A percentile compares a stretch with the other conserved stretches of the same genome.
Evolutionary conservation across 371 early-diverging fungal species (phyloP).

Genomic region (Rhizomucor pusillus): DNA sequence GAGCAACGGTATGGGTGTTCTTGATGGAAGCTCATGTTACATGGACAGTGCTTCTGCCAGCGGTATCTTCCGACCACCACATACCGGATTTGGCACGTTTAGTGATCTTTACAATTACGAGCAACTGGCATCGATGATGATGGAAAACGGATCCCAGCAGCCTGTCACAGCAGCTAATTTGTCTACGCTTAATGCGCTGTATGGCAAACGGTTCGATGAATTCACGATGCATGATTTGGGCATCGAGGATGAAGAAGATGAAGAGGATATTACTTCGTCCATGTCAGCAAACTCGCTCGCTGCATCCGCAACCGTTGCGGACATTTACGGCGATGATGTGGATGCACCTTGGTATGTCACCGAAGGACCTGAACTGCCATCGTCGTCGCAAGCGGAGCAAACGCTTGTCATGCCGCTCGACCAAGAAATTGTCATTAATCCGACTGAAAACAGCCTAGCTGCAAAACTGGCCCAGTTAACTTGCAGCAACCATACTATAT

Average conservation of each 20-base stretch:
- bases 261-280: conserved; percentile 14
- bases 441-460: conserved; percentile 76
- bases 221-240: too few relatives aligned
- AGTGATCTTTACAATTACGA: not conserved
- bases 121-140: too few relatives aligned
- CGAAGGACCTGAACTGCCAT: conserved; percentile 21
- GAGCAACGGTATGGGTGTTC: too few relatives aligned
- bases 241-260: too few relatives aligned
- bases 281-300: conserved; percentile 6
- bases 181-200: conserved; percentile 17
- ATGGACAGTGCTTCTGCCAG: too few relatives aligned
- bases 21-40: too few relatives aligned
- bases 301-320: conserved; percentile 8
- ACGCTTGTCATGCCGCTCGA: conserved; percentile 28
- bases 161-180: conserved; percentile 21
- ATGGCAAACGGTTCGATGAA: conserved; percentile 17
- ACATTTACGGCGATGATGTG: conserved; percentile 22
- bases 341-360: conserved; percentile 43
- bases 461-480: conserved; percentile 87
- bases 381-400: conserved; percentile 4
- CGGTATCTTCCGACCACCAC: too few relatives aligned
- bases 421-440: conserved; percentile 55
- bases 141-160: not conserved
- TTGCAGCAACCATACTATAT: conserved; percentile 82
- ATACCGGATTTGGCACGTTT: not conserved